Evolutionary conservation across 1,284 basidiomycete genomes (phyloP), one percentile per base, ranked within the genome.

Genomic region (Ustilago curta): DNA sequence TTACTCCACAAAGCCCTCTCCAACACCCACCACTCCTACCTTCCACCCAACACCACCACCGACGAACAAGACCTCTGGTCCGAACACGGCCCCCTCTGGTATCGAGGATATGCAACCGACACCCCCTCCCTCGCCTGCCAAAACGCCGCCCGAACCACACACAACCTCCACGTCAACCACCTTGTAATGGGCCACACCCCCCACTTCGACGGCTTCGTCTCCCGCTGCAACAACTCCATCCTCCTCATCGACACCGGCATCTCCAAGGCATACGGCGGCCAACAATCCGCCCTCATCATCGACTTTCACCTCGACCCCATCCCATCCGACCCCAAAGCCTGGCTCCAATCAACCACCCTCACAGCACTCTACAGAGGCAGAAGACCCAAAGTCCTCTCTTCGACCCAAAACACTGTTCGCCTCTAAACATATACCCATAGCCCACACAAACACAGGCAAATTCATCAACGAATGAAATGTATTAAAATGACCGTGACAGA

Each of bases 211-310:
- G 82, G 82, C 27, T 81, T 84, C 47, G 77, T 77, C 6, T 58
- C 62, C 8, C 60, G 83, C 4, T 84, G 83, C 64, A 31, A 71
- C 25, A 37, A 48, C 37, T 42, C 45, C 2, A 57, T 84, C 35
- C 55, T 81, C 4, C 62, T 84, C 49, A 84, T 84, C 44, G 83
- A 84, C 43, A 84, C 83, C 2, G 83, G 83, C 23, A 83, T 84
- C 42, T 77, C 71, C 18, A 40, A 63, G 2, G 82, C 81, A 1
- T 84, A 84, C 37, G 81, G 83, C 31, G 83, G 83, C 2, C 67
- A 77, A 44, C 81, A 80, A 55, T 70, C 65, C 49, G 82, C 83
- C 6, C 57, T 84, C 11, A 45, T 83, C 23, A 69, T 83, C 42
- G 81, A 83, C 31, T 69, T 75, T 11, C 56, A 71, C 25, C 62